A percentile compares a stretch with the other conserved stretches of the same genome.
Conservation (phyloP, 2,329 filamentous ascomycete species). For the Triangularia setosa region DNA sequence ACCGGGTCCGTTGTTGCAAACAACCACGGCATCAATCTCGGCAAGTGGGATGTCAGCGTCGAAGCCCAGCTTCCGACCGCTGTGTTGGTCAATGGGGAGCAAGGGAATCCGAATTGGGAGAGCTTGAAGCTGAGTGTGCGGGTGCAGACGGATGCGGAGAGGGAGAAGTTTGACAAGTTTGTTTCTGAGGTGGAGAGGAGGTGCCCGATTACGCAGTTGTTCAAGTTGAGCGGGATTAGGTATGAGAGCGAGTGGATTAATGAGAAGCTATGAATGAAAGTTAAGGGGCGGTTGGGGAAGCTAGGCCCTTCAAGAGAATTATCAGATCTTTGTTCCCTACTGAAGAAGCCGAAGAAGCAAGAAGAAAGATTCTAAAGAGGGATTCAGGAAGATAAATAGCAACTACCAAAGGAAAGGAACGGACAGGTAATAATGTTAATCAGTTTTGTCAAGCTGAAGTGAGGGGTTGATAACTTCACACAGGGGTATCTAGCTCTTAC, state of each 20-base stretch:
- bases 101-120: slow-evolving; percentile 31
- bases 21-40: slow-evolving; percentile 28
- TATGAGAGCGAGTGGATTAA: slow-evolving; percentile 29
- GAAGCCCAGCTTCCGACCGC: slow-evolving; percentile 25
- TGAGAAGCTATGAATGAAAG: too few species aligned
- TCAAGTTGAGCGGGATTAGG: slow-evolving; percentile 27
- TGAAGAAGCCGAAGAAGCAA: too few species aligned
- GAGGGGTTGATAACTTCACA: too few species aligned
- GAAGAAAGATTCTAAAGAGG: too few species aligned
- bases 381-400: too few species aligned
- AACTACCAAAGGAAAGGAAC: too few species aligned
- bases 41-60: slow-evolving; percentile 28
- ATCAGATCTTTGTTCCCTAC: too few species aligned
- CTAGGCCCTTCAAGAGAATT: too few species aligned
- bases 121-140: slow-evolving; percentile 20
- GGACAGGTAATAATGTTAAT: too few species aligned
- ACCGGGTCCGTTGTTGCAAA: slow-evolving; percentile 29
- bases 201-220: slow-evolving; percentile 30
- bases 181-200: slow-evolving; percentile 28
- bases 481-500: too few species aligned
- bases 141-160: slow-evolving; percentile 28
- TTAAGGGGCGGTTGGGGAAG: neutral
- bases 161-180: slow-evolving; percentile 24
- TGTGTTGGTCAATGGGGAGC: slow-evolving; percentile 26
- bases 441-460: too few species aligned